phyloP scores from a whole-genome alignment of 345 rosid species.

The Eutrema japonicum region DNA sequence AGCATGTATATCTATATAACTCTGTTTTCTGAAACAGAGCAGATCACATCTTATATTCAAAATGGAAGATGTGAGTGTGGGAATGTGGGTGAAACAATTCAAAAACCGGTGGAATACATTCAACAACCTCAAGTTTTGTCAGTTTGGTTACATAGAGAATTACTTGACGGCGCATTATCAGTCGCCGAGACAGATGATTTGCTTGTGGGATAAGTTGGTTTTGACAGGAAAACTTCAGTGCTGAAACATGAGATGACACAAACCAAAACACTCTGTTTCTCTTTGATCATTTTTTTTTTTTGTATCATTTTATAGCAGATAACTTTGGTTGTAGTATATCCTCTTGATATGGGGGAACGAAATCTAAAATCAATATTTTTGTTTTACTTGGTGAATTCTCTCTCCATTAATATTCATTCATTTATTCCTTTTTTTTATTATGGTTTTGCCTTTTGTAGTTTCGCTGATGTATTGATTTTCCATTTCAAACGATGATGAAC shows the following conservation, averaged over 20 bases:
- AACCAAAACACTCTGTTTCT: conserved; percentile 5
- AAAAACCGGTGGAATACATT: conserved; percentile 36
- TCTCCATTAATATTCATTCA: conserved; percentile 29
- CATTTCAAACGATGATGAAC: no score
- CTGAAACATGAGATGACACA: conserved; percentile 76
- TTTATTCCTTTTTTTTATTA: not conserved
- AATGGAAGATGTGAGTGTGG: no score
- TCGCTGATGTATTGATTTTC: not conserved
- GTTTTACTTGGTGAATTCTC: not conserved
- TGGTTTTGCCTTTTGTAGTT: not conserved
- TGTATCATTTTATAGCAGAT: conserved; percentile 26
- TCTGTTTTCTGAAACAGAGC: not conserved
- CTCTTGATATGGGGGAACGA: conserved; percentile 18
- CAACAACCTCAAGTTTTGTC: conserved; percentile 86
- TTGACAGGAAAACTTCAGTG: conserved; percentile 59
- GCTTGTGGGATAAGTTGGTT: conserved; percentile 75
- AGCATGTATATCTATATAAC: conserved; percentile 1
- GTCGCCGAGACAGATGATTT: conserved; percentile 87
- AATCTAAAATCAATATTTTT: not conserved
- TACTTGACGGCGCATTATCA: conserved; percentile 88
- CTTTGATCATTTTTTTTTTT: conserved; percentile 7
- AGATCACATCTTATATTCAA: no score
- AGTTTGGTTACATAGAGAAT: conserved; percentile 77
- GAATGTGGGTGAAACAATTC: no score
- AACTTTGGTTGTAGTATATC: conserved; percentile 29